Evolutionary conservation across 306 rosid species (phyloP).

Genomic region (Adenanthera pavonina): DNA sequence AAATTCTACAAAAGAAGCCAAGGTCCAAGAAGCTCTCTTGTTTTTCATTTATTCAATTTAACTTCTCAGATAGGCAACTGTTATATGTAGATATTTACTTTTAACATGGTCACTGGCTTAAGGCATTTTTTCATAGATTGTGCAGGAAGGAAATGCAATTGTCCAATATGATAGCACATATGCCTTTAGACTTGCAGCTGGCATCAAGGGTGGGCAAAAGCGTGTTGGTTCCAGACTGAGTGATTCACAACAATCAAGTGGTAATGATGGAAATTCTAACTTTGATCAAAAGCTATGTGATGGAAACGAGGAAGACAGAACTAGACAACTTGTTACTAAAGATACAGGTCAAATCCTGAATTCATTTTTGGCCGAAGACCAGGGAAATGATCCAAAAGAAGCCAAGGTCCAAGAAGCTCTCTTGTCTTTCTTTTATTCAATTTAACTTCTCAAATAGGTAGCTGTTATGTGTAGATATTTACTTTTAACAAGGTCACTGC

Average conservation of each 20-base stretch:
- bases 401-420: neutral
- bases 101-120: neutral
- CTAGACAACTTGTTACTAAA: neutral
- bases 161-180: neutral
- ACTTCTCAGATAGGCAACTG: neutral
- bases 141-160: slow-evolving; percentile 12
- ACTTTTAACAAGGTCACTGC: neutral
- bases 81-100: neutral
- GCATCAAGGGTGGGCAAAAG: neutral
- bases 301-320: neutral
- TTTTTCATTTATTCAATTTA: neutral
- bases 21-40: neutral
- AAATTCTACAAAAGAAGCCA: neutral
- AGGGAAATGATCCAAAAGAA: neutral
- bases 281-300: neutral
- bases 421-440: neutral
- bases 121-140: neutral
- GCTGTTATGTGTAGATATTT: neutral
- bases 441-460: neutral
- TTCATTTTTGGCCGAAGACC: neutral
- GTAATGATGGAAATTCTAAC: neutral
- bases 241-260: neutral
- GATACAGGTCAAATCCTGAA: neutral
- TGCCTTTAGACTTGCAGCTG: neutral
- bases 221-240: neutral